Evolutionary conservation across 1,284 basidiomycete species (phyloP).

Genomic region (Moesziomyces parantarcticus): DNA sequence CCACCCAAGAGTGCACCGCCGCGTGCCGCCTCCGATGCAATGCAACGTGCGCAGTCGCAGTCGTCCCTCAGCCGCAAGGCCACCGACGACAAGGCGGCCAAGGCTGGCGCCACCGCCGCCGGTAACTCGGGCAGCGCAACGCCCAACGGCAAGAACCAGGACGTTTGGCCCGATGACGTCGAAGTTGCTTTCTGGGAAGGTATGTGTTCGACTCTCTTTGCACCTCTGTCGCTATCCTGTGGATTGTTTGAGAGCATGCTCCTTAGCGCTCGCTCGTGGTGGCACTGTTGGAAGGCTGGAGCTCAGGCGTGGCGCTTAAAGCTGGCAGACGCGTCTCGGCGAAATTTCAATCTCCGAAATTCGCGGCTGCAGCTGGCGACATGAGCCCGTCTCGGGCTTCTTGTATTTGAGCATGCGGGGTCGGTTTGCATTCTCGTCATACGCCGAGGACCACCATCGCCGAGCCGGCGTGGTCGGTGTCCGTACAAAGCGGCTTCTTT

Average conservation of each 20-base stretch:
- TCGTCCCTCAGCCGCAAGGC: conserved; percentile 10
- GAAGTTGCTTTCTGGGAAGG: conserved; percentile 70
- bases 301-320: conserved; percentile 2
- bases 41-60: conserved; percentile 46
- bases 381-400: conserved; percentile 6
- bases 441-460: conserved; percentile 32
- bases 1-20: conserved; percentile 49
- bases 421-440: conserved; percentile 3
- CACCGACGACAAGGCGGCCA: conserved; percentile 16
- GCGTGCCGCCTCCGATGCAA: conserved; percentile 44
- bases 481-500: neutral
- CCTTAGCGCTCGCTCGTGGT: neutral
- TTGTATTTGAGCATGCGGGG: conserved; percentile 7
- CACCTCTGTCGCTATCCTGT: neutral
- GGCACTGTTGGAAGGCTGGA: conserved; percentile 27
- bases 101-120: conserved; percentile 9
- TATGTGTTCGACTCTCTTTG: conserved; percentile 30
- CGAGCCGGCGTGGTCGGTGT: neutral
- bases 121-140: conserved; percentile 15
- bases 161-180: conserved; percentile 70
- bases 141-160: conserved; percentile 61
- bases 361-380: conserved; percentile 7
- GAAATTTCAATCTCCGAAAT: conserved; percentile 28
- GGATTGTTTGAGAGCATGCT: neutral
- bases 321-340: conserved; percentile 26